Conservation (phyloP, 257 asterid species). For the Nyctanthes arbortristis region DNA sequence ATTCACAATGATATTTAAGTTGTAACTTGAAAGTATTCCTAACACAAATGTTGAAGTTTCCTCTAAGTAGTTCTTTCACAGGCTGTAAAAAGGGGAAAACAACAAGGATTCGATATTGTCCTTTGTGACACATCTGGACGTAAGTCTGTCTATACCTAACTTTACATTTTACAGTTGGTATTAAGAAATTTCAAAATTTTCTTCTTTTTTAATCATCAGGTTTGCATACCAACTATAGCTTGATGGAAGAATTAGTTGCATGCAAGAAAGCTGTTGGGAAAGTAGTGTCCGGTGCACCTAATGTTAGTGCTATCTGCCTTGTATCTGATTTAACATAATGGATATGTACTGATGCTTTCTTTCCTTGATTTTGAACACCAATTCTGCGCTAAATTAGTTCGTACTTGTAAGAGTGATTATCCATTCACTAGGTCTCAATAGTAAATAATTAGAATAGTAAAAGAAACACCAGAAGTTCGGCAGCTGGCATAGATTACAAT, state of each 20-base stretch:
- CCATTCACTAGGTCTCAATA: no score
- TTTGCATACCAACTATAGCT: conserved; percentile 92
- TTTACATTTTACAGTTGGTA: background rate
- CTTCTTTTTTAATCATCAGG: conserved; percentile 45
- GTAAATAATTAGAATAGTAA: background rate
- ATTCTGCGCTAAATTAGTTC: background rate
- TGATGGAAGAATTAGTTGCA: conserved; percentile 89
- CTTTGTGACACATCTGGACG: conserved; percentile 98
- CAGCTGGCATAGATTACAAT: background rate
- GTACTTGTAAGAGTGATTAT: no score
- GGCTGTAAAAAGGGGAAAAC: conserved; percentile 90
- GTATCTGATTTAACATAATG: background rate
- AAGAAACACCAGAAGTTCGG: background rate
- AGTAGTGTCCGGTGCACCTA: conserved; percentile 84
- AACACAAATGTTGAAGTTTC: conserved; percentile 58
- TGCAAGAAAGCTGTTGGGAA: conserved; percentile 84
- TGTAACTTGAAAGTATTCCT: conserved; percentile 22
- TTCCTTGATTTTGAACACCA: background rate
- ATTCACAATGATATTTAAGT: conserved; percentile 5
- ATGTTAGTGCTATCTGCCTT: conserved; percentile 46
- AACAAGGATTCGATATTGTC: conserved; percentile 73
- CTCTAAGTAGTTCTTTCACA: conserved; percentile 90
- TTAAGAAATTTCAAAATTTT: background rate
- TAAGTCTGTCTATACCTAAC: conserved; percentile 41
- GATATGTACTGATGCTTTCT: background rate